Conservation (phyloP, 2,329 filamentous ascomycete species). For the Aureobasidium sp. region DNA sequence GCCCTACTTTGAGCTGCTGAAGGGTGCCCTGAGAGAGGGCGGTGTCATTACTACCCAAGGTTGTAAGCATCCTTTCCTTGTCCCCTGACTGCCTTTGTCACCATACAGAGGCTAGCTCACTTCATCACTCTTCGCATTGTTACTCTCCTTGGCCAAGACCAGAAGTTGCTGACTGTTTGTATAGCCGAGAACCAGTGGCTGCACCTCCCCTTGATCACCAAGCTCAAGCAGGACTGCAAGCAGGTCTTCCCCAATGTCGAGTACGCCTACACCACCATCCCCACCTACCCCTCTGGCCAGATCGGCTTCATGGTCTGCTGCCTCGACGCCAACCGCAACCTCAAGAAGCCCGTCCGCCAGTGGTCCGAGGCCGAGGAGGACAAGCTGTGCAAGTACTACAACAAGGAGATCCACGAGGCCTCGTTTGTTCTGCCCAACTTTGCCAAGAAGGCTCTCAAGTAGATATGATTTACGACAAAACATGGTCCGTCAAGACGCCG, state of each 20-base stretch:
- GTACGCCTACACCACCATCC: slow-evolving; percentile 98
- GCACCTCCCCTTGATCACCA: slow-evolving; percentile 84
- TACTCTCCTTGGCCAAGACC: background rate
- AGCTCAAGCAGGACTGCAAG: slow-evolving; percentile 94
- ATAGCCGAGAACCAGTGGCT: slow-evolving; percentile 99
- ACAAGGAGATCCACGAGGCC: slow-evolving; percentile 90
- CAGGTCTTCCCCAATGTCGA: slow-evolving; percentile 96
- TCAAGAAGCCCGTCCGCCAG: slow-evolving; percentile 74
- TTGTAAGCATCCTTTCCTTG: slow-evolving; percentile 71
- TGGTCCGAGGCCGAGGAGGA: slow-evolving; percentile 87
- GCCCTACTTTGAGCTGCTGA: slow-evolving; percentile 93
- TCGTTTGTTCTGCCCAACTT: slow-evolving; percentile 91
- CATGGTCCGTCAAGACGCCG: background rate
- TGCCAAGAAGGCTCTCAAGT: slow-evolving; percentile 64
- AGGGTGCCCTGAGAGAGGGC: slow-evolving; percentile 83
- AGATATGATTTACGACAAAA: slow-evolving; percentile 16
- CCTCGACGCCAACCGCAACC: slow-evolving; percentile 81
- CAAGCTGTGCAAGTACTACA: slow-evolving; percentile 94
- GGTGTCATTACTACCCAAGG: slow-evolving; percentile 99
- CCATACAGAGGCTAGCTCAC: background rate
- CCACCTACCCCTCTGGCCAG: slow-evolving; percentile 96
- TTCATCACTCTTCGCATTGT: background rate
- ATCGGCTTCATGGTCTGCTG: slow-evolving; percentile 99
- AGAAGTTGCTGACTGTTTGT: slow-evolving; percentile 7
- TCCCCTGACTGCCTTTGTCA: slow-evolving; percentile 23